phyloP scores from a whole-genome alignment of 768 basidiomycete species.

The Naganishia randhawae region DNA sequence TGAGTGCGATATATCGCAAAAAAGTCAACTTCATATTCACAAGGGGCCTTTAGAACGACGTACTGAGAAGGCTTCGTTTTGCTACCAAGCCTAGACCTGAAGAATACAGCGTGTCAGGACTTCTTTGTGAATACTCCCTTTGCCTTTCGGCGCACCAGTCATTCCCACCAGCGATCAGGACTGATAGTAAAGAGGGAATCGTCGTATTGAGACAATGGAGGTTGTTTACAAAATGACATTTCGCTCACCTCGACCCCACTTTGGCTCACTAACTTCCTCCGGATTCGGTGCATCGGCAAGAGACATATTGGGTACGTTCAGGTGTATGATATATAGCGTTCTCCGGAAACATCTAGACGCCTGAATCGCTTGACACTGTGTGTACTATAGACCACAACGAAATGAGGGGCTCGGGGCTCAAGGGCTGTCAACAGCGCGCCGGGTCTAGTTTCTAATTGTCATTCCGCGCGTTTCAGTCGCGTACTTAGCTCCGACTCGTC shows the following conservation, averaged over 20 bases:
- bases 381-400: not conserved
- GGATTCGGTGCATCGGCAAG: not conserved
- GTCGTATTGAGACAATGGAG: too few relatives aligned
- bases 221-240: not conserved
- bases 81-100: slow-evolving; percentile 24
- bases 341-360: not conserved
- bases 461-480: too few relatives aligned
- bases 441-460: too few relatives aligned
- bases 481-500: too few relatives aligned
- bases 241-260: slow-evolving; percentile 23
- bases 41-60: slow-evolving; percentile 31
- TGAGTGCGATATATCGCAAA: not conserved
- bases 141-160: slow-evolving; percentile 25
- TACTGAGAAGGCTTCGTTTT: slow-evolving; percentile 57
- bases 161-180: slow-evolving; percentile 30
- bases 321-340: not conserved
- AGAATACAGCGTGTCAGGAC: not conserved
- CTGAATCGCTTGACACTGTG: too few relatives aligned
- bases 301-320: not conserved
- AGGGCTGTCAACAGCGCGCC: too few relatives aligned
- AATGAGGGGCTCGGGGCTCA: too few relatives aligned
- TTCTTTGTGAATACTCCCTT: not conserved
- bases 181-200: not conserved
- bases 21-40: slow-evolving; percentile 15
- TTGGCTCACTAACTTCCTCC: not conserved